phyloP scores from a whole-genome alignment of 2,329 filamentous ascomycete genomes.

The Cercospora citrullina region DNA sequence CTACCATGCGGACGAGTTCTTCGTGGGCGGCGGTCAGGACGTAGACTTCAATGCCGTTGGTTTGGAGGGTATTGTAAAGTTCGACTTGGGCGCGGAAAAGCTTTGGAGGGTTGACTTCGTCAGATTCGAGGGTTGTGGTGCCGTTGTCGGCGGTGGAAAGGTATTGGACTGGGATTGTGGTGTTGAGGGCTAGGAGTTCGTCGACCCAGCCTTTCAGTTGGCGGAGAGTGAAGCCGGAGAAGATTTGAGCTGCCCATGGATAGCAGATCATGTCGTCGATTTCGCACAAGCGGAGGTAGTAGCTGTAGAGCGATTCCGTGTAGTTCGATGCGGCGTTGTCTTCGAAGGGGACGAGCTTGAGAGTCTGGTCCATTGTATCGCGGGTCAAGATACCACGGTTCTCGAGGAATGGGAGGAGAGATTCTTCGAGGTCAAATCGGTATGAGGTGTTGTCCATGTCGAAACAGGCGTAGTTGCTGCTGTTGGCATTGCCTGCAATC shows the following conservation, averaged over 20 bases:
- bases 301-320: constrained; percentile 49
- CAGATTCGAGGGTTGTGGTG: constrained; percentile 30
- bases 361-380: constrained; percentile 44
- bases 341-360: constrained; percentile 48
- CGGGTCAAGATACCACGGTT: constrained; percentile 46
- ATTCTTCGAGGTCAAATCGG: constrained; percentile 48
- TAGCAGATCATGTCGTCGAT: constrained; percentile 48
- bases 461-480: constrained; percentile 28
- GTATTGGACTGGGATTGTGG: constrained; percentile 38
- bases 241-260: constrained; percentile 48
- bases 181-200: constrained; percentile 49
- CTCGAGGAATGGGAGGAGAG: constrained; percentile 48
- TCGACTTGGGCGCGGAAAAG: constrained; percentile 47
- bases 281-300: constrained; percentile 49
- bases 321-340: constrained; percentile 39
- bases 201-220: constrained; percentile 52
- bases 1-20: constrained; percentile 51
- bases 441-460: constrained; percentile 53
- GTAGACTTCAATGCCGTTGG: constrained; percentile 49
- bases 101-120: constrained; percentile 38
- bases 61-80: constrained; percentile 48
- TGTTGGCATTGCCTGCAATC: constrained; percentile 26
- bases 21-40: constrained; percentile 47
- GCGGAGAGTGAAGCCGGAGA: constrained; percentile 46
- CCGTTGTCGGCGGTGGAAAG: constrained; percentile 41